Base-by-base conservation (phyloP, 352 stramenopile species). In the Pythium scleroteichum region DNA sequence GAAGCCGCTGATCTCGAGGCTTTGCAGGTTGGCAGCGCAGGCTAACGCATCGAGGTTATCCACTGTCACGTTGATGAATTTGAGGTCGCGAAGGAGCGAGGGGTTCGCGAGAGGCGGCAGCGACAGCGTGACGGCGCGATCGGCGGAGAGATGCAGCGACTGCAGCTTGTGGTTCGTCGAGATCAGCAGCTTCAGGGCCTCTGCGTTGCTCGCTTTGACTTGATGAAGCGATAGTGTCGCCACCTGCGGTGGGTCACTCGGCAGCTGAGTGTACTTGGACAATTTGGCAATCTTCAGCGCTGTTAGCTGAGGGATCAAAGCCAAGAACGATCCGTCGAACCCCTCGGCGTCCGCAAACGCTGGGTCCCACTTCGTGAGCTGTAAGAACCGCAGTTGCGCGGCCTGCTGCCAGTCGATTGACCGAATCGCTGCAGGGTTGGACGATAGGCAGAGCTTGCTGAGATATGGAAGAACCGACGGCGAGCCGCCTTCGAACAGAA, bases 1-100 rank as follows among this genome's bases (percentile, higher is more conserved):
- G 19, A 47, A 53, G 54, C 54, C 54, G 32, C 54, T 62, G 13
- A 62, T 35, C 16, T 52, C 38, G 22, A 62, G 54, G 14, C 44
- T 19, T 4, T 29, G 42, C 1, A 62, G 29, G 0, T 35, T 4
- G 3, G 16, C 24, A 24, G 35, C 45, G 0, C 17, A 33, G 0
- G 33, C 26, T 0, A 62, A 24, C 17, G n/a, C n/a, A 13, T 54
- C 32, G 22, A 62, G 20, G 16, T 48, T 62, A 1, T 38, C 38
- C 6, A 53, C 3, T 5, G 32, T 40, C 9, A 62, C 24, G 23
- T 62, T 62, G 22, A 29, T 14, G 8, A 62, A 22, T 8, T 46
- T 20, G 0, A 62, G 54, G 7, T 62, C 54, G 12, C 42, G 17
- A 3, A 62, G 44, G 1, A 3, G 5, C 16, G 27, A 44, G 2